A percentile compares a stretch with the other conserved stretches of the same genome.
phyloP scores from a whole-genome alignment of 257 asterid genomes.

The Knoxia roxburghii region DNA sequence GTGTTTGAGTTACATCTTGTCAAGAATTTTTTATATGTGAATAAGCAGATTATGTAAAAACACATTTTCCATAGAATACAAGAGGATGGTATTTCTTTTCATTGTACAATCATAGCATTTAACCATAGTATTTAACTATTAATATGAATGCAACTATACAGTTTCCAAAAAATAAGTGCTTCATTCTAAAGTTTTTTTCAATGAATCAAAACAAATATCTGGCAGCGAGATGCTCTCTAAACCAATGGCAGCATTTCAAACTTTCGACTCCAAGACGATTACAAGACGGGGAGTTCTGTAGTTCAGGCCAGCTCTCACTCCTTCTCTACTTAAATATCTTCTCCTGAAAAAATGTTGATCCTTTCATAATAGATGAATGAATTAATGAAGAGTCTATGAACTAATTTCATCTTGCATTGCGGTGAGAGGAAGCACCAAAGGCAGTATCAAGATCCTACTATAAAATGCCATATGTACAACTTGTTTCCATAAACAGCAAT shows the following conservation, averaged over 20 bases:
- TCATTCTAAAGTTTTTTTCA: neutral
- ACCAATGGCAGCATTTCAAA: neutral
- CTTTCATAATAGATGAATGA: neutral
- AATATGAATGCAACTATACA: too few relatives aligned
- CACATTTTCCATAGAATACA: too few relatives aligned
- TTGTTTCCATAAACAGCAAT: neutral
- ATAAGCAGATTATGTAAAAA: too few relatives aligned
- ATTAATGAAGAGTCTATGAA: slow-evolving; percentile 6
- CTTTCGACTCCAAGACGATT: slow-evolving; percentile 11
- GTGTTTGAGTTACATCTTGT: too few relatives aligned
- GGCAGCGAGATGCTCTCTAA: slow-evolving; percentile 13
- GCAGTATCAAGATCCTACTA: too few relatives aligned
- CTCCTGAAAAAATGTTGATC: slow-evolving; percentile 2
- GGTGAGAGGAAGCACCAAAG: too few relatives aligned
- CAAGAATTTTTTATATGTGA: too few relatives aligned
- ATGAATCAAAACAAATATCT: slow-evolving; percentile 9
- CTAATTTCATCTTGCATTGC: slow-evolving; percentile 18
- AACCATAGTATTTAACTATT: too few relatives aligned
- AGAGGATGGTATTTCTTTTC: too few relatives aligned
- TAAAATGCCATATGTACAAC: too few relatives aligned
- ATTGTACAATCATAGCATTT: too few relatives aligned
- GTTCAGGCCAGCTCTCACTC: slow-evolving; percentile 14
- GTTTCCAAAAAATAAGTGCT: neutral
- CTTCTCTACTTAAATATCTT: neutral
- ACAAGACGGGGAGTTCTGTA: slow-evolving; percentile 5